Conservation (phyloP, 2,329 filamentous ascomycete species). For the Calonectria ilicicola region DNA sequence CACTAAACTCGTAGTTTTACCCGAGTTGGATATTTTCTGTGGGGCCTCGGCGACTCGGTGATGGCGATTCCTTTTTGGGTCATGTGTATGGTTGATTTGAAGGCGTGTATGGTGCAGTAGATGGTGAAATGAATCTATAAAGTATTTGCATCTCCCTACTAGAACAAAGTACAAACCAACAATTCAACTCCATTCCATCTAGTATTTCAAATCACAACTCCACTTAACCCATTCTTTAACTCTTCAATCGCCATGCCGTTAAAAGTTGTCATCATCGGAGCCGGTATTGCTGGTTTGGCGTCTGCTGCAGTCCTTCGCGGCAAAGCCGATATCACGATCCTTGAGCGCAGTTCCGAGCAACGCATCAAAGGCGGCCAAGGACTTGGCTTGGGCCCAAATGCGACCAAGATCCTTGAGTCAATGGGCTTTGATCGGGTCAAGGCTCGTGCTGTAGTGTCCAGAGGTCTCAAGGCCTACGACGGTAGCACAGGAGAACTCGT, state of each 20-base stretch:
- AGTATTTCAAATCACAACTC: too few species aligned
- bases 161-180: too few species aligned
- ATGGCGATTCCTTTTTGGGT: neutral
- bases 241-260: neutral
- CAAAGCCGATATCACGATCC: neutral
- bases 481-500: neutral
- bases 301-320: neutral
- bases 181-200: too few species aligned
- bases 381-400: neutral
- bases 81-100: too few species aligned
- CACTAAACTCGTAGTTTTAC: too few species aligned
- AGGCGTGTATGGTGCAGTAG: too few species aligned
- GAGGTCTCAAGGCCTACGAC: neutral
- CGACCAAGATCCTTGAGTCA: neutral
- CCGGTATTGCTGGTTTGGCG: neutral
- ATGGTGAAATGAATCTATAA: too few species aligned
- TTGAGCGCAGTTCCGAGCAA: neutral
- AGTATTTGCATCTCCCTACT: too few species aligned
- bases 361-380: neutral
- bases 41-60: neutral
- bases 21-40: neutral
- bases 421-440: neutral
- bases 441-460: neutral
- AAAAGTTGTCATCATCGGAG: neutral
- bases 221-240: neutral